Conservation (phyloP, 78 protist species). For the Dictyostelium firmibasis region DNA sequence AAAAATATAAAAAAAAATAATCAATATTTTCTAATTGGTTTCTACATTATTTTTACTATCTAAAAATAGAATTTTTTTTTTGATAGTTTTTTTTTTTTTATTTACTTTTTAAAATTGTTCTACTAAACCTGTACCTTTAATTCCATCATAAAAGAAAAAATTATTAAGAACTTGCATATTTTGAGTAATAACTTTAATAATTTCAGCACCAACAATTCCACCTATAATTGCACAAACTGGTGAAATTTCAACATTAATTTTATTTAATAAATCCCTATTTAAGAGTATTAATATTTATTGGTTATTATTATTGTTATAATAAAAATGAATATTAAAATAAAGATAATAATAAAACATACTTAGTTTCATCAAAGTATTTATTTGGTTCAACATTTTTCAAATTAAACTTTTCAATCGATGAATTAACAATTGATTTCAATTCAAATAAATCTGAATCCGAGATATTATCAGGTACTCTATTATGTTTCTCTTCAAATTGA, state of each 20-base stretch:
- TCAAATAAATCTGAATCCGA: not conserved
- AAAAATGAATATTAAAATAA: not conserved
- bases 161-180: conserved; percentile 68
- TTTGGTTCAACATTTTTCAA: not conserved
- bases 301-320: no score
- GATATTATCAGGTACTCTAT: not conserved
- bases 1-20: no score
- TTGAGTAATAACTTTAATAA: conserved; percentile 59
- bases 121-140: conserved; percentile 48
- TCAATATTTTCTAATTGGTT: no score
- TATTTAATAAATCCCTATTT: not conserved
- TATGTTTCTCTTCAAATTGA: conserved; percentile 6
- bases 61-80: no score
- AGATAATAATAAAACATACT: not conserved
- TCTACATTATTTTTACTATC: not conserved
- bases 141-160: conserved; percentile 37
- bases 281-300: not conserved
- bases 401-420: not conserved
- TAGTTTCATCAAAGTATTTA: not conserved
- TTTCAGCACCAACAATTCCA: conserved; percentile 74
- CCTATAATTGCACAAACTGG: conserved; percentile 82
- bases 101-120: conserved; percentile 1
- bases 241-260: conserved; percentile 33
- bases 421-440: not conserved
- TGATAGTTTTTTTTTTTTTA: not conserved